Evolutionary conservation across 768 basidiomycete genomes (phyloP), one percentile per base, ranked within the genome.

Genomic region (Kwoniella europaea): DNA sequence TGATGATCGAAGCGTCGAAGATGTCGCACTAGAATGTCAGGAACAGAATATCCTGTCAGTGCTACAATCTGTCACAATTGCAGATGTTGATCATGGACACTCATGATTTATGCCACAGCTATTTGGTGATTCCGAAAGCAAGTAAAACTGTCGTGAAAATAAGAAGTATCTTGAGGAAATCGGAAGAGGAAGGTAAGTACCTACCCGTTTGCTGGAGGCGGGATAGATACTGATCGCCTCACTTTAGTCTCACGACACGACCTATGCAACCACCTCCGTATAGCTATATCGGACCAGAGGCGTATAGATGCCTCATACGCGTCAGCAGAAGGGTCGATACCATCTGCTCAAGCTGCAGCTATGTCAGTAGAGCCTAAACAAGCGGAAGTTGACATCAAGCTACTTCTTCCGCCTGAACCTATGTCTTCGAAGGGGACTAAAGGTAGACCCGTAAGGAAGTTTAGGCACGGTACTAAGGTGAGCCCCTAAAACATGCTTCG

Each of bases 11-110:
- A 67, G 60, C 24, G 42, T 81, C 50, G 79, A 82, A 16, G 78
- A 82, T 46, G 80, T 83, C 13, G 62, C 69, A 43, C 29, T 56
- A 20, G 82, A 83, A 64, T 83, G 81, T 57, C 42, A 71, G 61
- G 79, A 79, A 24, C 82, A 82, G 67, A 83, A 81, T 65, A 79
- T 78, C 7, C 60, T 81, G 81, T 83, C 29, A 74, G 80, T 71
- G 3, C 35, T 35, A 35, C 35, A 35, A 35, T 35, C 35, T 35
- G 35, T 9, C 35, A 7, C 35, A 9, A 35, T 35, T 35, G 35
- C 35, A 15, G 46, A 50, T 4, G 10, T 35, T 58, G n/a, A 22
- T 12, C 29, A 27, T 27, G 56, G 24, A 35, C 35, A 35, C 35
- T 35, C 35, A 35, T 7, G 35, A 4, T 35, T 35, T 2, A 50